phyloP scores from a whole-genome alignment of 2,329 filamentous ascomycete genomes.

The Aspergillus sp. region DNA sequence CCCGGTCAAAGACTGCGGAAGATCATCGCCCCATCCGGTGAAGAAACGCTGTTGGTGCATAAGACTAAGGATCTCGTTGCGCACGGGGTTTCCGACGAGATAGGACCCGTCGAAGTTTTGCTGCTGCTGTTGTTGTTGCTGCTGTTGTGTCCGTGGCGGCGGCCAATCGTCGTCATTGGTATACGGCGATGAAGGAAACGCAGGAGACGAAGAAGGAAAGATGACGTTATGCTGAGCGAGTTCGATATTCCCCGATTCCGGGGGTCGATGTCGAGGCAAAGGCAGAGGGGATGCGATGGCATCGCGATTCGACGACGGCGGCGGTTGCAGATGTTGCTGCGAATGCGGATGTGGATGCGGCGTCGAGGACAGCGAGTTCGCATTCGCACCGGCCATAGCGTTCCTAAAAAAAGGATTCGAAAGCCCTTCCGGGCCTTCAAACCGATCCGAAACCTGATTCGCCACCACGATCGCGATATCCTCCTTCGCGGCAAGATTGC shows the following conservation, averaged over 20 bases:
- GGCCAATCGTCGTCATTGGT: conserved; percentile 24
- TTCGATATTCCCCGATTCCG: conserved; percentile 15
- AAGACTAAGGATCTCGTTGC: conserved; percentile 63
- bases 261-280: conserved; percentile 12
- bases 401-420: background rate
- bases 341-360: background rate
- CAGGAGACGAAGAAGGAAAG: conserved; percentile 26
- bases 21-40: conserved; percentile 82
- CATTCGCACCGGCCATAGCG: background rate
- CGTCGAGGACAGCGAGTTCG: conserved; percentile 12
- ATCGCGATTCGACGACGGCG: conserved; percentile 17
- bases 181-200: conserved; percentile 28
- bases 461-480: conserved; percentile 84
- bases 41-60: conserved; percentile 94
- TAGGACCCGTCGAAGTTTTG: conserved; percentile 31
- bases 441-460: conserved; percentile 93
- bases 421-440: conserved; percentile 45
- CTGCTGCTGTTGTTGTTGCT: conserved; percentile 15
- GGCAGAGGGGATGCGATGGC: conserved; percentile 24
- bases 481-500: conserved; percentile 71
- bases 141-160: background rate
- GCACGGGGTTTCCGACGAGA: conserved; percentile 38
- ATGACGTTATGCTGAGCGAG: conserved; percentile 16
- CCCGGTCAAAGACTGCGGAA: conserved; percentile 31
- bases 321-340: conserved; percentile 4